phyloP scores from a whole-genome alignment of 192 early-diverging fungal species.

The Coemansia umbellata region DNA sequence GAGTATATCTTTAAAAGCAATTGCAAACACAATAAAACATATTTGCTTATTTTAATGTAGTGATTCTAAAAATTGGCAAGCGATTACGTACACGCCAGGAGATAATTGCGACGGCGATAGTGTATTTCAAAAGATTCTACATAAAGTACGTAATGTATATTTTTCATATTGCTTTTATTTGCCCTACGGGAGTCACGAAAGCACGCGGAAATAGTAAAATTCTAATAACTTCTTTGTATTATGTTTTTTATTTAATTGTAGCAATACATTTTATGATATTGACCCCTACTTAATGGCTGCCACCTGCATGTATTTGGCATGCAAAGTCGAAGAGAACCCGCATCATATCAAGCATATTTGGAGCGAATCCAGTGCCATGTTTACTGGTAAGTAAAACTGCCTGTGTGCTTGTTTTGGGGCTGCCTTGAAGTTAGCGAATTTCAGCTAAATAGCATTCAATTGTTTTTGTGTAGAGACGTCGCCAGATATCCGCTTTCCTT shows the following conservation, averaged over 20 bases:
- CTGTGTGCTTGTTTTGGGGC: too few species aligned
- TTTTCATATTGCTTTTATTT: background rate
- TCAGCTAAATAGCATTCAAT: background rate
- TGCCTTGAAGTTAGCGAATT: background rate
- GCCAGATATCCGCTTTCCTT: constrained; percentile 48
- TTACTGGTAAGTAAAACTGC: constrained; percentile 24
- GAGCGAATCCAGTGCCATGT: constrained; percentile 39
- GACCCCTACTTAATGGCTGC: constrained; percentile 76
- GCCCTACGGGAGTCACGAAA: too few species aligned
- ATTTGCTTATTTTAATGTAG: too few species aligned
- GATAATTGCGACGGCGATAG: constrained; percentile 75
- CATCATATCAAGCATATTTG: constrained; percentile 59
- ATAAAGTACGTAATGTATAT: constrained; percentile 58
- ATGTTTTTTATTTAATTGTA: constrained; percentile 22
- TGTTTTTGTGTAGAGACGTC: constrained; percentile 20
- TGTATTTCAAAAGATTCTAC: constrained; percentile 91
- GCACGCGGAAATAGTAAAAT: too few species aligned
- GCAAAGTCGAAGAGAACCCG: constrained; percentile 83
- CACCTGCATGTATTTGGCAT: constrained; percentile 83
- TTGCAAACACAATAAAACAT: too few species aligned
- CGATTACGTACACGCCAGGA: constrained; percentile 71
- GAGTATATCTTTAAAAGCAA: background rate
- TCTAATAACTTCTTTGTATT: background rate
- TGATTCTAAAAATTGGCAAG: constrained; percentile 73
- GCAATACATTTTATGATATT: constrained; percentile 67